Evolutionary conservation across 345 rosid genomes (phyloP).

Genomic region (Arabis hirsuta): DNA sequence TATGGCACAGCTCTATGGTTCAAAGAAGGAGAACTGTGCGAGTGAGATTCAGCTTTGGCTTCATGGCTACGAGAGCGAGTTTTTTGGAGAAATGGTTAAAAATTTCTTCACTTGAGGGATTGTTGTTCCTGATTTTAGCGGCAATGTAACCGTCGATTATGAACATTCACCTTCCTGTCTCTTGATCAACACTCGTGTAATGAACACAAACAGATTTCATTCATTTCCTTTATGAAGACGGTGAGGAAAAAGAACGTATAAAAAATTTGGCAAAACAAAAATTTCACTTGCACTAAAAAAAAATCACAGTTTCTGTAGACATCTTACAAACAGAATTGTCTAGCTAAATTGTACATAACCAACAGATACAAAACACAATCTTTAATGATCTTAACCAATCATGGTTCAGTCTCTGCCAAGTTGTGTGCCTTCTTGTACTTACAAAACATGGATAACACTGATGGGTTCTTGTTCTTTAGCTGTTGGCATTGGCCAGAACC

Average conservation of each 20-base stretch:
- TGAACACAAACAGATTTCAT: not conserved
- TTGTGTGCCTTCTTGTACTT: conserved; percentile 48
- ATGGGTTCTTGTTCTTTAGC: conserved; percentile 32
- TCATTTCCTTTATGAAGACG: not conserved
- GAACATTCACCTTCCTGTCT: not conserved
- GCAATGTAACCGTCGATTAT: not conserved
- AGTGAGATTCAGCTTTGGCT: conserved; percentile 2
- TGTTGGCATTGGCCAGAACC: conserved; percentile 31
- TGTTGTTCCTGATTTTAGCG: not conserved
- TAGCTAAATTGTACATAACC: conserved; percentile 5
- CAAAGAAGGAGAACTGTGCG: not conserved
- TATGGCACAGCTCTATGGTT: not conserved
- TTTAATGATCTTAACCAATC: not conserved
- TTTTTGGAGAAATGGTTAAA: not conserved
- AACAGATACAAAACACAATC: conserved; percentile 8
- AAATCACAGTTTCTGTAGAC: not conserved
- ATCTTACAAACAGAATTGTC: conserved; percentile 25
- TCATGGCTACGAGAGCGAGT: not conserved
- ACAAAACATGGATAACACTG: conserved; percentile 58
- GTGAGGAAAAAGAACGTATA: not conserved
- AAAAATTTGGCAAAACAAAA: not conserved
- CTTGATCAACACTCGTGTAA: not conserved
- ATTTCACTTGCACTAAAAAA: not conserved
- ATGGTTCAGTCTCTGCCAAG: not conserved
- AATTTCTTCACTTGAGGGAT: not conserved